Evolutionary conservation across 108 stramenopile genomes (phyloP).

Genomic region (Schizochytrium sp.): DNA sequence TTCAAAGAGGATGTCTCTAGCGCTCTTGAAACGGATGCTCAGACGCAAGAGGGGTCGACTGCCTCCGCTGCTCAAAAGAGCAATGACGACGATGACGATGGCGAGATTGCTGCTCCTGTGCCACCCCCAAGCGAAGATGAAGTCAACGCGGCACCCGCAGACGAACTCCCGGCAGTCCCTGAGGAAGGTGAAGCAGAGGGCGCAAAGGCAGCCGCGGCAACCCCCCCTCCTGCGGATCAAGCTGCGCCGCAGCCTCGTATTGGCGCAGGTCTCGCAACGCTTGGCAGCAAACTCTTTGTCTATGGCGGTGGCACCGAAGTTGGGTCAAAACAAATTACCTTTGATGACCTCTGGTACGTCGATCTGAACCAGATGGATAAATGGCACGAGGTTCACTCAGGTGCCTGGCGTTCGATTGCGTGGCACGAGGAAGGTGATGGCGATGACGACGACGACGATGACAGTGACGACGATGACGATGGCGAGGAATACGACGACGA

Average conservation of each 20-base stretch:
- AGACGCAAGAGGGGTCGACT: too few species aligned
- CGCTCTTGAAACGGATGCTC: too few species aligned
- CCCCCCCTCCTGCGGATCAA: not conserved
- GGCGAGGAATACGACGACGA: not conserved
- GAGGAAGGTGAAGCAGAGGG: not conserved
- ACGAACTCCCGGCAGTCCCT: too few species aligned
- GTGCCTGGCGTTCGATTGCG: not conserved
- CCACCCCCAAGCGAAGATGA: too few species aligned
- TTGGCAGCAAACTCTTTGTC: not conserved
- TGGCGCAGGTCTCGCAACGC: not conserved
- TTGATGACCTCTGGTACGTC: constrained; percentile 2
- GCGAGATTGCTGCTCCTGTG: too few species aligned
- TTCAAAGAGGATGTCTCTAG: too few species aligned
- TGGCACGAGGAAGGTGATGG: not conserved
- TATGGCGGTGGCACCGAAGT: not conserved
- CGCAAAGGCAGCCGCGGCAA: not conserved
- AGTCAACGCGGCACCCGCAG: too few species aligned
- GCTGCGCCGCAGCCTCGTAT: constrained; percentile 9
- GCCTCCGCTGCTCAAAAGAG: too few species aligned
- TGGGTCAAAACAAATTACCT: not conserved
- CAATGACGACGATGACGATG: too few species aligned
- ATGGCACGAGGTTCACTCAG: not conserved
- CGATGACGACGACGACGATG: not conserved
- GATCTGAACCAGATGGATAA: constrained; percentile 14
- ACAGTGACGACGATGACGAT: not conserved